A percentile compares a stretch with the other conserved stretches of the same genome.
These are phyloP conservation scores for Leccinum incarnatum DNA, from an alignment of 768 basidiomycete species.

Conservation along the genomic window DNA sequence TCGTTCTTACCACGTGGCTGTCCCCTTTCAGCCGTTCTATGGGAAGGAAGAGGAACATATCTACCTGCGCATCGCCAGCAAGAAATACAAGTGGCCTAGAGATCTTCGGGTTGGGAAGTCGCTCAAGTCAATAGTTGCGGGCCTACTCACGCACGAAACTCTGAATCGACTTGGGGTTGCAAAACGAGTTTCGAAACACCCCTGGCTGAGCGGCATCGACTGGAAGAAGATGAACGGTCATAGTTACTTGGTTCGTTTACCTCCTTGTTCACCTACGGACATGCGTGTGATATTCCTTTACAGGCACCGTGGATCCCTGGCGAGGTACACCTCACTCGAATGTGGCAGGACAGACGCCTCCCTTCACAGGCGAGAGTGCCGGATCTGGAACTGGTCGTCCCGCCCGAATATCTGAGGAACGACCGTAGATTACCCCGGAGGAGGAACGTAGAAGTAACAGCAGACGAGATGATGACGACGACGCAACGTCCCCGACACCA, in stretches of 20 bases:
- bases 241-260: constrained; percentile 43
- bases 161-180: constrained; percentile 39
- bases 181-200: constrained; percentile 37
- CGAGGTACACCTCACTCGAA: constrained; percentile 22
- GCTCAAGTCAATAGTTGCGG: constrained; percentile 41
- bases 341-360: constrained; percentile 40
- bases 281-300: background rate
- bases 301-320: constrained; percentile 46
- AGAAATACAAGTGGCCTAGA: constrained; percentile 40
- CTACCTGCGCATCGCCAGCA: constrained; percentile 25
- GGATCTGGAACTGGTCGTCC: constrained; percentile 34
- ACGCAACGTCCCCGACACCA: no score
- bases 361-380: constrained; percentile 39
- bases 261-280: background rate
- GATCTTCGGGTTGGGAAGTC: constrained; percentile 35
- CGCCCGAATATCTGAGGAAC: constrained; percentile 34
- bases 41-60: constrained; percentile 27
- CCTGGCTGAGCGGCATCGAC: constrained; percentile 45
- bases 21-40: constrained; percentile 25
- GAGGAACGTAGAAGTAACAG: background rate
- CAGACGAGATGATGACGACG: background rate
- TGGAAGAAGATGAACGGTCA: constrained; percentile 46
- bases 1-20: background rate
- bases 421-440: constrained; percentile 35
- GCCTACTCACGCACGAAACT: constrained; percentile 39